Evolutionary conservation across 371 early-diverging fungal genomes (phyloP), one percentile per base, ranked within the genome.

Genomic region (Parasitella parasitica): DNA sequence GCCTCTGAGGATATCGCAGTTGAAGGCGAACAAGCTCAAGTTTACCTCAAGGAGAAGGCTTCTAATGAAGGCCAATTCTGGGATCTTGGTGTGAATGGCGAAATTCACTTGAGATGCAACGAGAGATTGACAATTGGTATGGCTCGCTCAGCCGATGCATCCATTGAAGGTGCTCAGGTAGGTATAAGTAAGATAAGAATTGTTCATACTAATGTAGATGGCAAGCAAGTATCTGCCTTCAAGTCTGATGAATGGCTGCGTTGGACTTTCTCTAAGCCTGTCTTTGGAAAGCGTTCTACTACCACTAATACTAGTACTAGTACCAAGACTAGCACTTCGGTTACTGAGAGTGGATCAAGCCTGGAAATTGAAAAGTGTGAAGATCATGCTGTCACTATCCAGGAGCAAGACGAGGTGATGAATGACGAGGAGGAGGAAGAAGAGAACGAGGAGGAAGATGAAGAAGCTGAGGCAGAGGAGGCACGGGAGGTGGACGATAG

Each of bases 211-310:
- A 69, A 63, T 34, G 54, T 62, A 32, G 61, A 54, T 49, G 71
- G 63, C 32, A 71, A 69, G 27, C 59, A 74, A 57, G 56, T 63
- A 9, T 27, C 52, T 20, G 39, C 43, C 12, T 49, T 76, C 28
- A 67, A 67, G 9, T 76, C 80, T 15, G 77, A 75, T 5, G 36
- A 66, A 38, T 77, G 77, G 76, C 28, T 73, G 48, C 72, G 65
- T 26, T 80, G 77, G 80, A 35, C 57, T 7, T 75, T 80, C 65
- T 71, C 74, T 18, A 67, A 65, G 16, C 80, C 80, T 52, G 57
- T 75, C 13, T 80, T 75, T 37, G 71, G 77, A 37, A 71, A 58
- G 50, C 62, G 66, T 22, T n/a, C n/a, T n/a, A n/a, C n/a, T n/a
- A n/a, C n/a, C n/a, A n/a, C n/a, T n/a, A n/a, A n/a, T n/a, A n/a